phyloP scores from a whole-genome alignment of 306 rosid genomes.

The Prunus salicina region DNA sequence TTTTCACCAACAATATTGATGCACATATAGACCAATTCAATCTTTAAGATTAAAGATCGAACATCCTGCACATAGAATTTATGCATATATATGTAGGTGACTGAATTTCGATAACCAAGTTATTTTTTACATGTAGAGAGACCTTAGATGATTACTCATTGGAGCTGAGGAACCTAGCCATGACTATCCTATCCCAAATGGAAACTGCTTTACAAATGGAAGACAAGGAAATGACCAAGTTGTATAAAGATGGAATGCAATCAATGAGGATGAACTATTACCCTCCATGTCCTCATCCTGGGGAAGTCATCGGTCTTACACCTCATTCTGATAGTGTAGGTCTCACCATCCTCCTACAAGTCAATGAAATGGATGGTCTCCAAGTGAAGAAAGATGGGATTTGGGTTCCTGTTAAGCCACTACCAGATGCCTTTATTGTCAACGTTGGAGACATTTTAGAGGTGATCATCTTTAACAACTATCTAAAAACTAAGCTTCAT shows the following conservation, averaged over 20 bases:
- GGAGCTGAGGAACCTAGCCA: constrained; percentile 23
- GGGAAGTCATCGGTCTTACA: constrained; percentile 33
- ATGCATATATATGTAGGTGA: too few species aligned
- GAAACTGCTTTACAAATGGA: constrained; percentile 33
- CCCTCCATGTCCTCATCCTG: constrained; percentile 50
- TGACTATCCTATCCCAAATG: constrained; percentile 10
- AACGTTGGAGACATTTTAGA: constrained; percentile 37
- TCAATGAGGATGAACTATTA: constrained; percentile 47
- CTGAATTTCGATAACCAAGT: too few species aligned
- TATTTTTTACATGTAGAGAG: constrained; percentile 29
- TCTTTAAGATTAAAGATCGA: too few species aligned
- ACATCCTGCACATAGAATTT: too few species aligned
- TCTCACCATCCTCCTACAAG: constrained; percentile 40
- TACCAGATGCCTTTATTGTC: constrained; percentile 25
- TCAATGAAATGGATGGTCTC: constrained; percentile 32
- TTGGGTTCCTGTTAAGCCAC: constrained; percentile 31
- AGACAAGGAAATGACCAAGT: constrained; percentile 20
- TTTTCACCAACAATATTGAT: too few species aligned
- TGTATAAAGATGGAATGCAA: constrained; percentile 29
- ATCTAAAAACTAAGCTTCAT: background rate
- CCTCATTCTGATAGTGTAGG: constrained; percentile 43
- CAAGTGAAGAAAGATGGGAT: constrained; percentile 35
- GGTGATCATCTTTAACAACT: constrained; percentile 10
- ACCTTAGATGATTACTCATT: constrained; percentile 33
- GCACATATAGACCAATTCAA: too few species aligned